Conservation (phyloP, 2,329 filamentous ascomycete species). For the Knufia fluminis region DNA sequence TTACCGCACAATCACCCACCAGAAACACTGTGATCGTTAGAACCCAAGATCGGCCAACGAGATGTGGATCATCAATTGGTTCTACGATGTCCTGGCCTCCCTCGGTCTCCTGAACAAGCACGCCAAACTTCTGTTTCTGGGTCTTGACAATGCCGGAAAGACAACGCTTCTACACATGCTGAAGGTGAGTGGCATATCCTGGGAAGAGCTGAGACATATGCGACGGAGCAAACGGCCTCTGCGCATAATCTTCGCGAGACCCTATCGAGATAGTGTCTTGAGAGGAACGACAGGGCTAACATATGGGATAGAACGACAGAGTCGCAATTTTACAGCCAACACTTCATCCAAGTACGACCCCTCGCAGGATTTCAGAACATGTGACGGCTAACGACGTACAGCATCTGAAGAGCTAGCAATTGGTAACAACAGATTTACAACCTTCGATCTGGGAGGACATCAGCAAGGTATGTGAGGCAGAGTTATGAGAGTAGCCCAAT, state of each 20-base stretch:
- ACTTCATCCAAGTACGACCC: conserved; percentile 69
- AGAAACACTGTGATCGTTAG: too few species aligned
- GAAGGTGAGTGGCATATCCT: conserved; percentile 55
- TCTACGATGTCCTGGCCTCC: conserved; percentile 82
- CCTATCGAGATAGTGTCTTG: background rate
- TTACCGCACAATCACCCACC: background rate
- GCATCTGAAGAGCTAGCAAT: conserved; percentile 88
- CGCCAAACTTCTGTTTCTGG: conserved; percentile 87
- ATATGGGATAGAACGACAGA: conserved; percentile 65
- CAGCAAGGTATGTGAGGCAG: conserved; percentile 60
- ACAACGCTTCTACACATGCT: conserved; percentile 91
- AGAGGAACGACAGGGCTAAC: conserved; percentile 12
- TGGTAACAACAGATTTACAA: conserved; percentile 88
- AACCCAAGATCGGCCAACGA: conserved; percentile 25
- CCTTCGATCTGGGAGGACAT: conserved; percentile 87
- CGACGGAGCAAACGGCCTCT: background rate
- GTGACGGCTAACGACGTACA: conserved; percentile 29
- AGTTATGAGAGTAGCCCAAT: background rate
- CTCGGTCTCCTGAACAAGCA: conserved; percentile 91
- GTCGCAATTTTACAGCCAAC: conserved; percentile 86
- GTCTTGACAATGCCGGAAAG: conserved; percentile 90
- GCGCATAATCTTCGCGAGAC: background rate
- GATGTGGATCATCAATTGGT: conserved; percentile 97
- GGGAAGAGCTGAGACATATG: conserved; percentile 7
- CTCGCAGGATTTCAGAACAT: background rate